phyloP scores from a whole-genome alignment of 148 eudicot species.

The Vaccinium myrtillus region DNA sequence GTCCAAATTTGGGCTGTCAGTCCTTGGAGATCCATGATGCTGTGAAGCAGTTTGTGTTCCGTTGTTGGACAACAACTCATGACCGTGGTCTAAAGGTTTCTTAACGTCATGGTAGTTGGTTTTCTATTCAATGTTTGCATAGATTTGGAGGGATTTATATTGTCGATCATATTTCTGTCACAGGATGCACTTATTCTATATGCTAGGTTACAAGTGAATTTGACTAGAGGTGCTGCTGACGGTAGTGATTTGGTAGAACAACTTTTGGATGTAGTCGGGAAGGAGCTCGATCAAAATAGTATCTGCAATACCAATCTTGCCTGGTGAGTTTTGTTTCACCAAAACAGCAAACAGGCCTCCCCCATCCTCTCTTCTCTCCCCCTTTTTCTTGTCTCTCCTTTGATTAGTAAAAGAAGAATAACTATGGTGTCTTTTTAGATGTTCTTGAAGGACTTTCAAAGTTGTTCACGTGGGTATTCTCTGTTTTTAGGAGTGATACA shows the following conservation, averaged over 20 bases:
- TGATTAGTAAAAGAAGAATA: background rate
- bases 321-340: conserved; percentile 42
- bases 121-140: background rate
- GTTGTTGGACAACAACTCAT: conserved; percentile 65
- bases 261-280: conserved; percentile 67
- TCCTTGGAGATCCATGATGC: conserved; percentile 80
- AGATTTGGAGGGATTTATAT: background rate
- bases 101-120: background rate
- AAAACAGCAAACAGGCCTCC: background rate
- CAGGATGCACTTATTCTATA: conserved; percentile 81
- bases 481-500: conserved; percentile 55
- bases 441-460: background rate
- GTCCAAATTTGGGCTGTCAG: conserved; percentile 78
- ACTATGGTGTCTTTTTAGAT: background rate
- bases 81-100: conserved; percentile 74
- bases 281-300: conserved; percentile 81
- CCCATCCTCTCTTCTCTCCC: background rate
- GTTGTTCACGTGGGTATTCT: background rate
- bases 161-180: conserved; percentile 12
- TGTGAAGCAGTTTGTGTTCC: conserved; percentile 64
- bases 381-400: background rate
- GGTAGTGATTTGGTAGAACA: conserved; percentile 69
- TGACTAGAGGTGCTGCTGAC: conserved; percentile 64
- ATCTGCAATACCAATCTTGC: conserved; percentile 33
- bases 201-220: conserved; percentile 70